Evolutionary conservation across 371 early-diverging fungal genomes (phyloP).

Genomic region (Umbelopsis sp.): DNA sequence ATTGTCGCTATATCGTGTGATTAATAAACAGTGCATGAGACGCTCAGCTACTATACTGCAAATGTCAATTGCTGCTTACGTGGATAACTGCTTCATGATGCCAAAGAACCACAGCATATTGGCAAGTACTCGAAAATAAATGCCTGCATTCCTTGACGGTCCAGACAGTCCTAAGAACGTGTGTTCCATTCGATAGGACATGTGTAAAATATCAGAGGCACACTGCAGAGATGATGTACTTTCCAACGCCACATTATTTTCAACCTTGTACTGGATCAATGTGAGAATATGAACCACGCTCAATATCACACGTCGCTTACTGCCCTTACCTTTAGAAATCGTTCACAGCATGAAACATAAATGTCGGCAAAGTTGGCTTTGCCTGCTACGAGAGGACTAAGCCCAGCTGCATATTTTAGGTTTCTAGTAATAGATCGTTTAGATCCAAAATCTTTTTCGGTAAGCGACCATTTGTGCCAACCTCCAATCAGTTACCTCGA

Average conservation of each 20-base stretch:
- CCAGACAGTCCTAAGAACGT: conserved; percentile 62
- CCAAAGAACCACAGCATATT: conserved; percentile 63
- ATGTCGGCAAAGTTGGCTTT: conserved; percentile 53
- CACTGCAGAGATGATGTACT: conserved; percentile 22
- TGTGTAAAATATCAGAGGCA: conserved; percentile 39
- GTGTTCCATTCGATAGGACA: conserved; percentile 68
- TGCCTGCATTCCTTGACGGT: conserved; percentile 41
- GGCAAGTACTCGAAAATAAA: conserved; percentile 54
- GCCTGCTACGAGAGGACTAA: conserved; percentile 44
- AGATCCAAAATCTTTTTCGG: too few species aligned
- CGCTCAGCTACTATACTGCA: neutral
- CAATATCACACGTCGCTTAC: too few species aligned
- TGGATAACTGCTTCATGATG: conserved; percentile 46
- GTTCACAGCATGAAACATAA: conserved; percentile 55
- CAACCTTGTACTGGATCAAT: neutral
- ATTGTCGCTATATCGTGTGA: conserved; percentile 22
- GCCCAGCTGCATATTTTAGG: conserved; percentile 45
- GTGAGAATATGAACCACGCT: too few species aligned
- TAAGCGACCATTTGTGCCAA: neutral
- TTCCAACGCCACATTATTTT: neutral
- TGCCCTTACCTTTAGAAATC: conserved; percentile 34
- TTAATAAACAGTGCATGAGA: too few species aligned
- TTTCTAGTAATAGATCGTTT: conserved; percentile 27
- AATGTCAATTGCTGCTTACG: conserved; percentile 29
- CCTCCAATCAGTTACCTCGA: conserved; percentile 26